Conservation (phyloP, 23 red algal genomes). For the Cyanidium caldarium region DNA sequence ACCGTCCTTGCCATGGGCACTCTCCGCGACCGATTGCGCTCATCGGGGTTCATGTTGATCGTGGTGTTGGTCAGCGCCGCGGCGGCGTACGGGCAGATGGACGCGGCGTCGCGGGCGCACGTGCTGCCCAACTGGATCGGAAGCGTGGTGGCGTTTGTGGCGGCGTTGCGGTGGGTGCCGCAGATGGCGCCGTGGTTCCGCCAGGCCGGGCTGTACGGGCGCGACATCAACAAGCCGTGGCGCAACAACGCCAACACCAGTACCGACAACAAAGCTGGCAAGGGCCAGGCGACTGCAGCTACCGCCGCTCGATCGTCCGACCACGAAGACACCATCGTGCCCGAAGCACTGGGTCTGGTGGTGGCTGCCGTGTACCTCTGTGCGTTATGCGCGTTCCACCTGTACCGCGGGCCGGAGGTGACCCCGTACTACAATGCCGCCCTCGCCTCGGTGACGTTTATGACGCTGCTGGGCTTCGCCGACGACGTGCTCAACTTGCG, state of each 20-base stretch:
- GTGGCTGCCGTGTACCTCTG: constrained; percentile 77
- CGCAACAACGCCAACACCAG: too few species aligned
- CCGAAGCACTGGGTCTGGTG: constrained; percentile 65
- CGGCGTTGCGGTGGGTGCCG: constrained; percentile 6
- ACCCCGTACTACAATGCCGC: constrained; percentile 69
- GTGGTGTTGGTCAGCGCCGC: too few species aligned
- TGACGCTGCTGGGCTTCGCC: constrained; percentile 91
- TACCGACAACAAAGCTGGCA: constrained; percentile 32
- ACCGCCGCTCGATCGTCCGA: background rate
- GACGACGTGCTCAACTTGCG: constrained; percentile 87
- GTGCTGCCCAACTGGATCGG: background rate
- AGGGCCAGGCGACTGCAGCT: background rate
- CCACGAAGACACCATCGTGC: constrained; percentile 11
- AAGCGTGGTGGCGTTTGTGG: background rate
- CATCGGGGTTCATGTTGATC: too few species aligned
- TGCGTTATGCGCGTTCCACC: constrained; percentile 61
- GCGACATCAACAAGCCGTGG: constrained; percentile 94
- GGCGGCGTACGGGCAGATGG: background rate
- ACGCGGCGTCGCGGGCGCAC: background rate
- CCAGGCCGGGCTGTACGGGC: constrained; percentile 47
- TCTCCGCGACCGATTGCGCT: too few species aligned
- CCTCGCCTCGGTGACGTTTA: constrained; percentile 85
- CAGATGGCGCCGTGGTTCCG: constrained; percentile 31
- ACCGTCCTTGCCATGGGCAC: too few species aligned
- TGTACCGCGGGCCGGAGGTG: background rate